Evolutionary conservation across 2,329 filamentous ascomycete species (phyloP).

Genomic region (Penicillium oxalicum): DNA sequence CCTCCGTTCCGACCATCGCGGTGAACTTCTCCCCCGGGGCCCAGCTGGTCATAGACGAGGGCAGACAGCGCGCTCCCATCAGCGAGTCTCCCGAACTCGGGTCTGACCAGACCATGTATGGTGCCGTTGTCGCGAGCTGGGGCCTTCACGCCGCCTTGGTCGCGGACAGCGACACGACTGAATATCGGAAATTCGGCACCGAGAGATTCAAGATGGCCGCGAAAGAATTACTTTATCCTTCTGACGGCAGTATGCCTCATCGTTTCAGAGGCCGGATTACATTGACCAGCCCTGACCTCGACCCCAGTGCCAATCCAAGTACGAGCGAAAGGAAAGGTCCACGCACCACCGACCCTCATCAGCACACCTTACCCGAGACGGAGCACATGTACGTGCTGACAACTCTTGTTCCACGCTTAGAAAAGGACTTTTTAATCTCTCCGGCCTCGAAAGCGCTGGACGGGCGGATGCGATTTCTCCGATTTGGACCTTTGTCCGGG

Average conservation of each 20-base stretch:
- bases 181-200: conserved; percentile 69
- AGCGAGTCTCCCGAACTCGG: conserved; percentile 14
- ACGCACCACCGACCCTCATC: not conserved
- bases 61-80: conserved; percentile 36
- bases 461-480: conserved; percentile 63
- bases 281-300: conserved; percentile 27
- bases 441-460: conserved; percentile 66
- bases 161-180: conserved; percentile 80
- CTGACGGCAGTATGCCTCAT: conserved; percentile 49
- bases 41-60: conserved; percentile 39
- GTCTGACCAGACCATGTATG: conserved; percentile 47
- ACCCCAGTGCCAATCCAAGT: no score
- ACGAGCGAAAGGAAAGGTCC: no score
- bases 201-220: conserved; percentile 83
- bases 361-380: conserved; percentile 33
- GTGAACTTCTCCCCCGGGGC: conserved; percentile 58
- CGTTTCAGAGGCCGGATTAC: conserved; percentile 51
- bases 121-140: conserved; percentile 82
- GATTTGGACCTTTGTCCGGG: conserved; percentile 63
- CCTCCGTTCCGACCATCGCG: conserved; percentile 56
- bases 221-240: conserved; percentile 61
- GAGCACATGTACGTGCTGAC: conserved; percentile 71
- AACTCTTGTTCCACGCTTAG: conserved; percentile 72
- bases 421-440: conserved; percentile 75
- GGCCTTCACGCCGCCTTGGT: conserved; percentile 85